Evolutionary conservation across 768 basidiomycete genomes (phyloP).

Genomic region (Phanerodontia chrysosporium): DNA sequence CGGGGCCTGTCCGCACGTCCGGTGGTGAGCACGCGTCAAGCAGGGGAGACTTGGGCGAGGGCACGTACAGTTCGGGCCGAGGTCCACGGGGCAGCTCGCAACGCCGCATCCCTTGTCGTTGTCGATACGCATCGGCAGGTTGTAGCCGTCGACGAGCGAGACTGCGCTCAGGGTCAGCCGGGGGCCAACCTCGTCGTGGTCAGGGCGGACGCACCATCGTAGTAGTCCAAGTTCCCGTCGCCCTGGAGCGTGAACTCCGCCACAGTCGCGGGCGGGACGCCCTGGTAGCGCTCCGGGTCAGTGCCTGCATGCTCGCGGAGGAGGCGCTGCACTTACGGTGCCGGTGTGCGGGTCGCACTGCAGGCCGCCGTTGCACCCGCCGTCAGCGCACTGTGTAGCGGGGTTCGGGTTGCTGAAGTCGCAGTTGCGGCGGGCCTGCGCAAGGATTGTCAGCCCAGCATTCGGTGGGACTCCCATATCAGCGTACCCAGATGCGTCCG

Average conservation of each 20-base stretch:
- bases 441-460: background rate
- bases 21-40: background rate
- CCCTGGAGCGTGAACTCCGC: constrained; percentile 31
- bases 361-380: constrained; percentile 69
- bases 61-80: constrained; percentile 49
- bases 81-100: constrained; percentile 58
- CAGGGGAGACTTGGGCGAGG: background rate
- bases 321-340: constrained; percentile 33
- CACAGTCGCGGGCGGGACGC: constrained; percentile 29
- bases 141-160: constrained; percentile 32
- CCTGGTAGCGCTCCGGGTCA: constrained; percentile 19
- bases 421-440: constrained; percentile 36
- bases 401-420: constrained; percentile 46
- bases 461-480: background rate
- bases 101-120: constrained; percentile 52
- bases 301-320: no score
- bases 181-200: background rate
- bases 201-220: constrained; percentile 13
- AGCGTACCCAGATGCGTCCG: constrained; percentile 57
- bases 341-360: constrained; percentile 48
- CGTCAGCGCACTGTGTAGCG: constrained; percentile 56
- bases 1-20: constrained; percentile 20
- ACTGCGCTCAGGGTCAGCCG: constrained; percentile 10
- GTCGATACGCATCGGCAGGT: constrained; percentile 54
- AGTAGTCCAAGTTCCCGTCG: constrained; percentile 20